These are phyloP conservation scores for Angomonas deanei DNA, from an alignment of 208 protist species.

Conservation along the genomic window DNA sequence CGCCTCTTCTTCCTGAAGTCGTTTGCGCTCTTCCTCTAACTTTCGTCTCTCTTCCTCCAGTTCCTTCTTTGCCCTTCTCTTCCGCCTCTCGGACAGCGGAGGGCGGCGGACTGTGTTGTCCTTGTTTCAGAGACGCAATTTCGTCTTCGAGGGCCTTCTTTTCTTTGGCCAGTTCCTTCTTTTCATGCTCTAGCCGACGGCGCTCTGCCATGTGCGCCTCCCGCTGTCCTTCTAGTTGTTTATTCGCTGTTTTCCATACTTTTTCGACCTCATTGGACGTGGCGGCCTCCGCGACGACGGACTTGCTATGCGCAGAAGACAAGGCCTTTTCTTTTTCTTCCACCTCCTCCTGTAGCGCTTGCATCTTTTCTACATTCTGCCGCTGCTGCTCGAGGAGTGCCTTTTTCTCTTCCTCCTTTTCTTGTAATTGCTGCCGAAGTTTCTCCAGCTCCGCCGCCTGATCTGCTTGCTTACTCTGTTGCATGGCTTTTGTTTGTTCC, in stretches of 20 bases:
- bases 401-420: constrained; percentile 4
- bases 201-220: background rate
- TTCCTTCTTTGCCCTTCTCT: background rate
- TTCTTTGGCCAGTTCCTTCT: constrained; percentile 6
- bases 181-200: background rate
- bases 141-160: background rate
- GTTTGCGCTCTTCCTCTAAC: background rate
- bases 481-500: background rate
- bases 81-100: too few relatives aligned
- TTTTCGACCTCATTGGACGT: background rate
- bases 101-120: too few relatives aligned
- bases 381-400: background rate
- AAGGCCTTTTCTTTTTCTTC: background rate
- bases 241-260: background rate
- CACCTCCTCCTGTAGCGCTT: background rate
- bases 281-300: background rate
- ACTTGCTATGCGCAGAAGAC: constrained; percentile 1
- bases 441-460: background rate
- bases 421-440: background rate
- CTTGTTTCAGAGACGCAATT: too few relatives aligned
- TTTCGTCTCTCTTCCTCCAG: background rate
- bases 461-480: background rate
- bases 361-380: background rate
- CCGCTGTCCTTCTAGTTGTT: constrained; percentile 3
- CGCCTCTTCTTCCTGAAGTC: background rate